Base-by-base conservation (phyloP, 208 protist species). In the Balamuthia mandrillaris region DNA sequence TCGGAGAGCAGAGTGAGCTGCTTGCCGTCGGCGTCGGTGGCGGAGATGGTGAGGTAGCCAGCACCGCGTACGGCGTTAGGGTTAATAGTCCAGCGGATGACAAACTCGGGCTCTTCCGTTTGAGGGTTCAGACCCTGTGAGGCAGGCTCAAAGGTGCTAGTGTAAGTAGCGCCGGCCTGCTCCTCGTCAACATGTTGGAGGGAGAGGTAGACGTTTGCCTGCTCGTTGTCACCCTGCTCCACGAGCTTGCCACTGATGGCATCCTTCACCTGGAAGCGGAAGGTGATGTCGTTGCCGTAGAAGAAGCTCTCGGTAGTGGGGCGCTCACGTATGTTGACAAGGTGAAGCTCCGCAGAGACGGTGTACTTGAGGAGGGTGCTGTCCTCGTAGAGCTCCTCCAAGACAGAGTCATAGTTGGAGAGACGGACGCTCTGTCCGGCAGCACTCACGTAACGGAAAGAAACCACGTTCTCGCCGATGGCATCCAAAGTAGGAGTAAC, bases 21-120 rank as follows among this genome's bases (percentile, higher is more conserved):
- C 14, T 54, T 74, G 58, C 79, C 79, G 42, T 68, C 79, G 21
- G 60, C 79, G 31, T 85, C 60, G 33, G 68, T 24, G 12, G 61
- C 79, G 6, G 60, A 42, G 21, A 85, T n/a, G 14, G 52, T 18
- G 3, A 85, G 42, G 21, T 60, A 18, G 4, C 58, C 79, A 3
- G 27, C 45, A 31, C 79, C 79, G 33, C 58, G 79, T 5, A 85
- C 79, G 12, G 79, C 79, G 47, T 85, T 85, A 47, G 79, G 79
- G 60, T 85, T 74, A 24, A 85, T 74, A 5, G 60, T 37, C 79
- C 79, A 85, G 31, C 27, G 27, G 47, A 74, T 74, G 12, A 45
- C 56, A 31, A 85, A 85, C 12, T 68, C 33, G n/a, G n/a, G n/a
- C n/a, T n/a, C n/a, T n/a, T n/a, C n/a, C n/a, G n/a, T n/a, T n/a